These are phyloP conservation scores for Gossypium turneri DNA, from an alignment of 345 rosid species.

Conservation along the genomic window DNA sequence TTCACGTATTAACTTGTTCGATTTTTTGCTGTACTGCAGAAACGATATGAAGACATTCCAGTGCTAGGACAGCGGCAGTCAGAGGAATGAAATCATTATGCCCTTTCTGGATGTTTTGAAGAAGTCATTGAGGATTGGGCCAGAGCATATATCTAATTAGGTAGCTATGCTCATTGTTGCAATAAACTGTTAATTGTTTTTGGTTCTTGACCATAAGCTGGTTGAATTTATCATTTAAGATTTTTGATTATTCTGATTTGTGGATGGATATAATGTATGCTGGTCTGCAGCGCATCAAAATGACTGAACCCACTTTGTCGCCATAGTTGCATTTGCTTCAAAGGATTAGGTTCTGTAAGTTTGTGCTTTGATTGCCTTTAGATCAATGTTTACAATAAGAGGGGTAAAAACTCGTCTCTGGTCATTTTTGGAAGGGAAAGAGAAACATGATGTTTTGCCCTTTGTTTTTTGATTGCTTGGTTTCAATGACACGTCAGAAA, in stretches of 20 bases:
- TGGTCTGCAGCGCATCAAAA: background rate
- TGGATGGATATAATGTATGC: background rate
- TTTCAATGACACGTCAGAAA: background rate
- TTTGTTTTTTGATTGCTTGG: background rate
- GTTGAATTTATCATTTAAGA: background rate
- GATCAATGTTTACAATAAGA: background rate
- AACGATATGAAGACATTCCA: conserved; percentile 82
- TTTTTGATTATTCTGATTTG: background rate
- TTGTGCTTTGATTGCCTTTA: background rate
- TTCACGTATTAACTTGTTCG: conserved; percentile 1
- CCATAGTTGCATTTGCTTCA: background rate
- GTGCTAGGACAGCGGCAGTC: conserved; percentile 85
- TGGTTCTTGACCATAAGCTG: conserved; percentile 8
- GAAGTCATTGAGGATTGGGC: background rate
- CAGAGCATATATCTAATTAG: conserved; percentile 8
- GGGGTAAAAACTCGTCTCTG: background rate
- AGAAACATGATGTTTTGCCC: background rate
- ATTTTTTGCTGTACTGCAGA: conserved; percentile 39
- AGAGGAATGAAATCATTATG: conserved; percentile 42
- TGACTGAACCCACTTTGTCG: background rate
- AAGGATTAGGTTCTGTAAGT: background rate
- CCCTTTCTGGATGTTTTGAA: conserved; percentile 8
- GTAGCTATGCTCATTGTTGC: conserved; percentile 15
- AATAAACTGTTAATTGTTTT: conserved; percentile 14
- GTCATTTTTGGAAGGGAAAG: background rate